These are phyloP conservation scores for Cladophialophora bantiana DNA, from an alignment of 2,329 filamentous ascomycete species.

Conservation along the genomic window DNA sequence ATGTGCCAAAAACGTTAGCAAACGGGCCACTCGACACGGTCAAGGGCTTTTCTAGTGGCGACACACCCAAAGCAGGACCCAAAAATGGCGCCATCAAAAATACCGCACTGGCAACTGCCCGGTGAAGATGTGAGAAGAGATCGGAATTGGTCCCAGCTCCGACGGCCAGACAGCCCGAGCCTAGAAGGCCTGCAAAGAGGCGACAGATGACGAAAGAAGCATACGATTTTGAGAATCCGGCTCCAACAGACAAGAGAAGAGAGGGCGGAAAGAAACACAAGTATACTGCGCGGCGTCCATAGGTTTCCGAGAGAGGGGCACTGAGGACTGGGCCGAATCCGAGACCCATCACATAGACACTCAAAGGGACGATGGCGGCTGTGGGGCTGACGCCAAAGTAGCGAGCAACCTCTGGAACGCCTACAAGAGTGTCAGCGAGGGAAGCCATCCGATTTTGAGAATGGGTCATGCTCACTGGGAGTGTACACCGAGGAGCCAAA, in stretches of 20 bases:
- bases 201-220: constrained; percentile 74
- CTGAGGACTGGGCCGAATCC: constrained; percentile 75
- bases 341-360: constrained; percentile 74
- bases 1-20: neutral
- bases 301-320: constrained; percentile 75
- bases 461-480: constrained; percentile 32
- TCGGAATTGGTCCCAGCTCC: constrained; percentile 76
- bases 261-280: constrained; percentile 71
- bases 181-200: constrained; percentile 77
- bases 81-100: constrained; percentile 69
- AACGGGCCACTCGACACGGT: neutral
- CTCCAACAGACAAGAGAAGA: constrained; percentile 57
- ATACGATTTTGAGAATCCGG: constrained; percentile 65
- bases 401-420: constrained; percentile 63
- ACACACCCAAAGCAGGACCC: constrained; percentile 64
- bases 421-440: constrained; percentile 18
- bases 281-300: constrained; percentile 72
- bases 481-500: constrained; percentile 47
- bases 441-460: neutral
- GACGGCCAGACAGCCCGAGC: constrained; percentile 71
- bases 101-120: constrained; percentile 62
- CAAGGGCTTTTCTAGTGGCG: neutral
- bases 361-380: constrained; percentile 64
- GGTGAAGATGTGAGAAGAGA: constrained; percentile 57
- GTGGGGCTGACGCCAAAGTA: constrained; percentile 44